Evolutionary conservation across 2,329 filamentous ascomycete species (phyloP).

Genomic region (Trichoderma breve): DNA sequence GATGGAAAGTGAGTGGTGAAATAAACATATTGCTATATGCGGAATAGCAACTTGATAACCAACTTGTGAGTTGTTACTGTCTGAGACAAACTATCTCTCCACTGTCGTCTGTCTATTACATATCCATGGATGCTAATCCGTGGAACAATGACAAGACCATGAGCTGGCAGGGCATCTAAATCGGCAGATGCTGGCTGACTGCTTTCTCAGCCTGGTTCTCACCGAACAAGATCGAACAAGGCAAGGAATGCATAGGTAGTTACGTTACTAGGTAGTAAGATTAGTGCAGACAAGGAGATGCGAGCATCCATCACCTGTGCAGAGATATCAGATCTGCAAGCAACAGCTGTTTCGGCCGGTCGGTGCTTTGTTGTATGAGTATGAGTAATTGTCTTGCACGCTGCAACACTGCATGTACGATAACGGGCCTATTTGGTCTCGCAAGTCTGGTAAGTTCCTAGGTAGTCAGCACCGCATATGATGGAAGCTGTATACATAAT

Average conservation of each 20-base stretch:
- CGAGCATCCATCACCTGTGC: background rate
- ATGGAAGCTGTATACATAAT: background rate
- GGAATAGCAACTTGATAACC: background rate
- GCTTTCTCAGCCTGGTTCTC: background rate
- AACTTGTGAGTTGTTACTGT: background rate
- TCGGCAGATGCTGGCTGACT: background rate
- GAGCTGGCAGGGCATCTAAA: background rate
- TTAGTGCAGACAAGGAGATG: background rate
- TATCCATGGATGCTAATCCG: background rate
- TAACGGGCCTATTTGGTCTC: background rate
- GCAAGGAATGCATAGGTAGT: background rate
- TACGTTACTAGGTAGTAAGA: too few species aligned
- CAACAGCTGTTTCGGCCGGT: background rate
- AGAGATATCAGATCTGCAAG: constrained; percentile 3
- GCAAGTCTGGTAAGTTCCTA: background rate
- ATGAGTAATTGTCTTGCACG: background rate
- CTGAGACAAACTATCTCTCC: background rate
- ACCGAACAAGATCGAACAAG: background rate
- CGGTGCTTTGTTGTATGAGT: background rate
- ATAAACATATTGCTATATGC: background rate
- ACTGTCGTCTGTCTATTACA: background rate
- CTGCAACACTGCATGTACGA: background rate
- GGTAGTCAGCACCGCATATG: background rate
- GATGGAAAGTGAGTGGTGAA: background rate
- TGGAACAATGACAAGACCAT: background rate